Percentiles rank a stretch among this genome's conserved stretches.
These are phyloP conservation scores for Arthroderma sp. DNA, from an alignment of 2,329 filamentous ascomycete genomes.

Conservation along the genomic window DNA sequence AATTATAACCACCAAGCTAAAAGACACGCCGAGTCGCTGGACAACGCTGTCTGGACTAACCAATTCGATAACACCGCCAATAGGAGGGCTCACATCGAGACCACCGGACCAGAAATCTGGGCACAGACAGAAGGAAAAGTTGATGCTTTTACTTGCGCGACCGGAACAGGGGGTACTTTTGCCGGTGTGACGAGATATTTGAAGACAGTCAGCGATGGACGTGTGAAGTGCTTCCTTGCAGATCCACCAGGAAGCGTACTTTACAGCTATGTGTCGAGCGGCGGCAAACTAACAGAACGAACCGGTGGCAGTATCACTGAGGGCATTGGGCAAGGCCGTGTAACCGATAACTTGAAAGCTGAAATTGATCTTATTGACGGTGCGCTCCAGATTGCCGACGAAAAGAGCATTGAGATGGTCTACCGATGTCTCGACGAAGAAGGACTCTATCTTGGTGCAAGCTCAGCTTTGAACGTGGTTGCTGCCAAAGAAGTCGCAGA, in stretches of 20 bases:
- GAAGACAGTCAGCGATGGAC: constrained; percentile 65
- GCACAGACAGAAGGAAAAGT: constrained; percentile 71
- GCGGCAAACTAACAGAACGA: constrained; percentile 70
- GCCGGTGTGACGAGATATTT: constrained; percentile 80
- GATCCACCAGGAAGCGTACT: constrained; percentile 90
- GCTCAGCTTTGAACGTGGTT: constrained; percentile 86
- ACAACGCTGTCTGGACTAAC: constrained; percentile 95
- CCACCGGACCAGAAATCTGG: constrained; percentile 96
- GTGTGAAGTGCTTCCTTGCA: constrained; percentile 76
- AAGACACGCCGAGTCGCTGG: constrained; percentile 71
- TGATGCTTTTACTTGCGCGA: constrained; percentile 91
- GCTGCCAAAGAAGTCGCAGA: constrained; percentile 89
- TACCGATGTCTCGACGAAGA: constrained; percentile 94
- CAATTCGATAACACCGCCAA: constrained; percentile 98
- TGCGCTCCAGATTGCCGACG: constrained; percentile 71
- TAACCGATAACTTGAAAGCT: constrained; percentile 85
- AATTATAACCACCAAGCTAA: constrained; percentile 98
- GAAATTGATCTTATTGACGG: constrained; percentile 78
- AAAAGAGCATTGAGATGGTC: constrained; percentile 95
- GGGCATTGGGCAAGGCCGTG: constrained; percentile 88
- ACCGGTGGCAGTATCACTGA: constrained; percentile 85
- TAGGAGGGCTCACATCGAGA: constrained; percentile 86
- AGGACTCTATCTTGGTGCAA: constrained; percentile 86
- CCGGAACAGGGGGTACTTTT: constrained; percentile 81
- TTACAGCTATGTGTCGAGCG: constrained; percentile 78